A percentile compares a stretch with the other conserved stretches of the same genome.
These are phyloP conservation scores for Ceratocystis variospora DNA, from an alignment of 2,329 filamentous ascomycete genomes.

Conservation along the genomic window DNA sequence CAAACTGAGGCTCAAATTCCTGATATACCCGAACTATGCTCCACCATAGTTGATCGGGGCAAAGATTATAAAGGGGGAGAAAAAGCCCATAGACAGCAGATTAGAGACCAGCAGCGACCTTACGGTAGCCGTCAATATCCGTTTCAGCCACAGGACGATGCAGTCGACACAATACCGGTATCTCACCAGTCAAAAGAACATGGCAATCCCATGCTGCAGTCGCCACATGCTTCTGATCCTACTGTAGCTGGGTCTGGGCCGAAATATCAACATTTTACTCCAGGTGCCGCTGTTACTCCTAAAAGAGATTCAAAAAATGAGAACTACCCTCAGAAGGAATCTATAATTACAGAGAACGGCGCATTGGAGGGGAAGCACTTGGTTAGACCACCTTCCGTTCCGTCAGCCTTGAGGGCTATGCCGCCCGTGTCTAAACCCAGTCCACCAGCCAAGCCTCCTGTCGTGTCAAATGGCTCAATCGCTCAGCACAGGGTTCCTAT, in stretches of 20 bases:
- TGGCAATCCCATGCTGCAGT: background rate
- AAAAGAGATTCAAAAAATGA: background rate
- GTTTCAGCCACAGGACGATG: conserved; percentile 17
- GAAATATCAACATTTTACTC: conserved; percentile 14
- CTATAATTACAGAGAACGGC: background rate
- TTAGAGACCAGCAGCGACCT: conserved; percentile 8
- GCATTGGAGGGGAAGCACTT: background rate
- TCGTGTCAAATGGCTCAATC: background rate
- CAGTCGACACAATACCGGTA: background rate
- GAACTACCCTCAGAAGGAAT: background rate
- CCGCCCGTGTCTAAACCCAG: background rate
- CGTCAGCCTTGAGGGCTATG: background rate
- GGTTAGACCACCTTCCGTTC: background rate
- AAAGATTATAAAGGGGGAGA: conserved; percentile 5
- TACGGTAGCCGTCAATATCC: conserved; percentile 18
- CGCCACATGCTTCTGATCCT: background rate
- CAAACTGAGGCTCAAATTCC: conserved; percentile 12
- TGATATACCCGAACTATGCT: conserved; percentile 30
- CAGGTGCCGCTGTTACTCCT: background rate
- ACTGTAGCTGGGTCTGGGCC: background rate
- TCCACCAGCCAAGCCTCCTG: background rate
- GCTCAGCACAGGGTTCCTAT: background rate
- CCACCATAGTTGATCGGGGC: conserved; percentile 20
- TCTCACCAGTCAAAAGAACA: background rate
- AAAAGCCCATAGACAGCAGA: background rate